Percentiles rank a stretch among this genome's conserved stretches.
phyloP scores from a whole-genome alignment of 2,329 filamentous ascomycete species.

The Epichloe gansuensis region DNA sequence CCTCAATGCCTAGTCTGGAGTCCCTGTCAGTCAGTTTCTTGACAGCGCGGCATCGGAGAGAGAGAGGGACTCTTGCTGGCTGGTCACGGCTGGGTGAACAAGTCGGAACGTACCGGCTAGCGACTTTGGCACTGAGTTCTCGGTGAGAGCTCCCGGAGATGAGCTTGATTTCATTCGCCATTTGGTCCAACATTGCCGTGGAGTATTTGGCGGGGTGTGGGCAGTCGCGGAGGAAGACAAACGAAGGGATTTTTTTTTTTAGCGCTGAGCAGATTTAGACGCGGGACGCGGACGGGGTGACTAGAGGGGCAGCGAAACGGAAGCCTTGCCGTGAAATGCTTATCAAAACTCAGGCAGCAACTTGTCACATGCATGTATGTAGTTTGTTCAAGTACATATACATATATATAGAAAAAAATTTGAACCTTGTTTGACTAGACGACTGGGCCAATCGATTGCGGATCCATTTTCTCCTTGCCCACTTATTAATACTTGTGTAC shows the following conservation, averaged over 20 bases:
- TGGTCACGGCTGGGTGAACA: not conserved
- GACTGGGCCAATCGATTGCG: not conserved
- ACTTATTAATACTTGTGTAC: not conserved
- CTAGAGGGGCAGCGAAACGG: not conserved
- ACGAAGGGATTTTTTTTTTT: not conserved
- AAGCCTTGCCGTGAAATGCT: not conserved
- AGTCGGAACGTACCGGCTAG: constrained; percentile 25
- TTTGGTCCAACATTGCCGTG: constrained; percentile 28
- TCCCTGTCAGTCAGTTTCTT: constrained; percentile 12
- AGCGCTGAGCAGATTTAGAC: not conserved
- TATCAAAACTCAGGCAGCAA: not conserved
- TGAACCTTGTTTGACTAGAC: not conserved
- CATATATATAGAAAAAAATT: not conserved
- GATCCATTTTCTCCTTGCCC: not conserved
- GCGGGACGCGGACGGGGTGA: not conserved
- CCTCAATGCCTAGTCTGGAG: constrained; percentile 58
- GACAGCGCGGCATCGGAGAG: constrained; percentile 6
- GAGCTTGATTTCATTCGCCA: constrained; percentile 43
- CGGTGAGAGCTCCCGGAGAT: constrained; percentile 38
- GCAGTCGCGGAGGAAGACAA: not conserved
- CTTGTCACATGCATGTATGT: not conserved
- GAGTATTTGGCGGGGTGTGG: not conserved
- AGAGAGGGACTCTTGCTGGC: not conserved
- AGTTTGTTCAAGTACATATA: no score
- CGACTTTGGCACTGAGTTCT: constrained; percentile 34